Evolutionary conservation across 2,329 filamentous ascomycete species (phyloP), one percentile per base, ranked within the genome.

Genomic region (Xylaria sp.): DNA sequence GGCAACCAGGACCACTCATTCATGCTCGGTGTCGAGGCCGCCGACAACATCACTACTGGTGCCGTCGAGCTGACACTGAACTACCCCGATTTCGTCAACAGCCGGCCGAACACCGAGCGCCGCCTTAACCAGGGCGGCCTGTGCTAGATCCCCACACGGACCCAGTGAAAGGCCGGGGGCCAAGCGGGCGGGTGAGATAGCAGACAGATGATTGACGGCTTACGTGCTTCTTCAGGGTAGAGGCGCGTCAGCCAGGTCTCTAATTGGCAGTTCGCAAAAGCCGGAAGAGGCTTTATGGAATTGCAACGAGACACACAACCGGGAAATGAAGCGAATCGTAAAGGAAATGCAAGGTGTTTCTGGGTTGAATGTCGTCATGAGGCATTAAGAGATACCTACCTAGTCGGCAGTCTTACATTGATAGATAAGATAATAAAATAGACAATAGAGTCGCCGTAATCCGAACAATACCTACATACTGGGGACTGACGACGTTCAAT

Each of bases 1-100:
- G 92, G 91, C 73, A 96, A 96, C 84, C 92, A 96, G 83, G 92
- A 97, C 78, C 92, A 97, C 83, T 93, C 89, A 30, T 97, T 97
- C 78, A 97, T 97, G 92, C 82, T 96, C 64, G 92, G 92, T 73
- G 92, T 96, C 18, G 92, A 97, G 79, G 92, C 92, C 53, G 92
- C 86, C 46, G 92, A 97, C 79, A 86, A 91, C 79, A 91, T 96
- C 72, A 85, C 92, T 76, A 92, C 88, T 75, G 92, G 92, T 67
- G 88, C 90, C 44, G 89, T 92, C 51, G 92, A 97, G 82, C 80
- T 96, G 72, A 96, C 92, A 37, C 85, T 97, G 73, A 96, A 96
- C 83, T 94, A 96, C 81, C 92, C 92, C 61, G 92, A 96, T 79
- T 96, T 96, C 73, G 92, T 97, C 81, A 97, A 97, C 79, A 76